Evolutionary conservation across 306 rosid genomes (phyloP).

Genomic region (Malus sieversii): DNA sequence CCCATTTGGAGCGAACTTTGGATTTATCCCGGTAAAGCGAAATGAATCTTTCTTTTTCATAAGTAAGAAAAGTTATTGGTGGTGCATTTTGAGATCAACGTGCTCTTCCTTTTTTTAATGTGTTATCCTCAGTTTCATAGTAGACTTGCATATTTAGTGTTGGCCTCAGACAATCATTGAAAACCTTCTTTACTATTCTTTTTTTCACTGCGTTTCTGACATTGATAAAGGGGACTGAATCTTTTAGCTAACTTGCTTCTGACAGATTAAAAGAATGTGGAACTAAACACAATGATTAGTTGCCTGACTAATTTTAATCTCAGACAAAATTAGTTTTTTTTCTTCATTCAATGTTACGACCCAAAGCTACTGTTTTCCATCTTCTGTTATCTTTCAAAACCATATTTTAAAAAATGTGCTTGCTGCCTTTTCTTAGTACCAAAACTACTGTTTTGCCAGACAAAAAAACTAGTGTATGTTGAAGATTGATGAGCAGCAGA

Average conservation of each 20-base stretch:
- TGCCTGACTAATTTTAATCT: too few species aligned
- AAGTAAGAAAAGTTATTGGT: neutral
- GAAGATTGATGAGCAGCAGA: too few species aligned
- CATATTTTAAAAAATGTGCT: too few species aligned
- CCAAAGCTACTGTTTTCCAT: neutral
- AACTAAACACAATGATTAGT: too few species aligned
- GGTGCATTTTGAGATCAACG: neutral
- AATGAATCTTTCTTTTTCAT: neutral
- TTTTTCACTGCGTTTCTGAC: neutral
- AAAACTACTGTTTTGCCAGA: too few species aligned
- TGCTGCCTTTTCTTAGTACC: too few species aligned
- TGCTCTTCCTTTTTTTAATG: neutral
- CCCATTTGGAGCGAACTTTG: neutral
- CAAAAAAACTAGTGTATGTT: too few species aligned
- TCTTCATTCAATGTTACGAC: too few species aligned
- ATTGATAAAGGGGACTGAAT: neutral
- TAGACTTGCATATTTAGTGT: neutral
- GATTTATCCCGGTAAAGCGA: neutral
- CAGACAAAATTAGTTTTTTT: neutral
- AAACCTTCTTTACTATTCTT: neutral
- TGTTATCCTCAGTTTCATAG: neutral
- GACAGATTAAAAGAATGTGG: too few species aligned
- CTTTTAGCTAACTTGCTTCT: neutral
- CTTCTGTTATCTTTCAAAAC: neutral
- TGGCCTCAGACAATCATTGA: neutral